phyloP scores from a whole-genome alignment of 2,329 filamentous ascomycete species.

The Claviceps purpurea region DNA sequence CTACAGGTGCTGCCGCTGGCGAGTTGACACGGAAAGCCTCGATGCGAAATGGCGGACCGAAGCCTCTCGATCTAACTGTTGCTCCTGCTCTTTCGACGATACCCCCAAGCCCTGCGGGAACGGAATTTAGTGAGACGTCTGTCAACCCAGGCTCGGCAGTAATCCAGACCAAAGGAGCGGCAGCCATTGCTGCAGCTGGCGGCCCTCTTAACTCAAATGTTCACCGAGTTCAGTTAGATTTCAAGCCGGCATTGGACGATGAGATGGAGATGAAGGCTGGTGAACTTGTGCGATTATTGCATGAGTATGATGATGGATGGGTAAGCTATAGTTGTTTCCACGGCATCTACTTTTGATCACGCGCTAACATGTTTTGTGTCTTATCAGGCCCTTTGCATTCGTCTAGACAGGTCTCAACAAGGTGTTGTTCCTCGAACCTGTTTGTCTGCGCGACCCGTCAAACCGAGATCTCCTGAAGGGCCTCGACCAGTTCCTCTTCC shows the following conservation, averaged over 20 bases:
- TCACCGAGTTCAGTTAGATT: constrained; percentile 88
- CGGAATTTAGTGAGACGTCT: constrained; percentile 48
- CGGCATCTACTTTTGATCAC: constrained; percentile 9
- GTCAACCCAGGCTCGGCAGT: constrained; percentile 32
- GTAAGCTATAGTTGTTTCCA: constrained; percentile 37
- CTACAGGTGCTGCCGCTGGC: constrained; percentile 16
- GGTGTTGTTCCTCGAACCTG: constrained; percentile 91
- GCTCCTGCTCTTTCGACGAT: constrained; percentile 20
- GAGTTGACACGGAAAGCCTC: constrained; percentile 40
- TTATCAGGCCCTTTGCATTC: constrained; percentile 64
- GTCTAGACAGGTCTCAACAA: constrained; percentile 79
- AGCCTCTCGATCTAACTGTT: constrained; percentile 41
- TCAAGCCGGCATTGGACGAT: constrained; percentile 82
- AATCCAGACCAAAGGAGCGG: constrained; percentile 28
- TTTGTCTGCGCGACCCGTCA: constrained; percentile 81
- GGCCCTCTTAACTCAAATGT: constrained; percentile 52
- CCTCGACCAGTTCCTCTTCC: constrained; percentile 40
- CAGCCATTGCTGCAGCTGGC: constrained; percentile 48
- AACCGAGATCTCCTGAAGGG: constrained; percentile 52
- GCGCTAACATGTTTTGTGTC: not conserved
- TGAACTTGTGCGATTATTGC: constrained; percentile 74
- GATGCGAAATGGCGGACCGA: constrained; percentile 37
- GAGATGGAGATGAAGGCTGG: constrained; percentile 73
- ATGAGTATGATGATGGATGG: constrained; percentile 98
- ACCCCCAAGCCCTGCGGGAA: constrained; percentile 47